A percentile compares a stretch with the other conserved stretches of the same genome.
Evolutionary conservation across 176 grass and related monocot genomes (phyloP).

Genomic region (Zea mays): Zm-B73-REFERENCE-NAM-5.0 NC_050105.1:5666001-5666500

Average conservation of each 20-base stretch:
- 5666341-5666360: background rate
- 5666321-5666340: conserved; percentile 37
- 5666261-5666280: background rate
- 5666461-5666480: conserved; percentile 33
- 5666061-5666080: conserved; percentile 6
- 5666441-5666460: conserved; percentile 38
- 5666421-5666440: conserved; percentile 32
- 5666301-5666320: conserved; percentile 17
- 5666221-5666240: conserved; percentile 9
- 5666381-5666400: background rate
- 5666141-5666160: conserved; percentile 31
- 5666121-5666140: background rate
- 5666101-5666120: conserved; percentile 59
- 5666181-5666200: conserved; percentile 45
- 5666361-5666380: background rate
- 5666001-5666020: conserved; percentile 62
- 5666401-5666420: conserved; percentile 39
- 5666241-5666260: background rate
- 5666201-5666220: conserved; percentile 35
- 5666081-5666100: conserved; percentile 7
- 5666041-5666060: conserved; percentile 13
- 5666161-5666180: conserved; percentile 41
- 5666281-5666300: background rate
- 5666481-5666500: conserved; percentile 3
- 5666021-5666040: conserved; percentile 56